phyloP scores from a whole-genome alignment of 2,329 filamentous ascomycete genomes.

The Trichoderma citrinoviride region DNA sequence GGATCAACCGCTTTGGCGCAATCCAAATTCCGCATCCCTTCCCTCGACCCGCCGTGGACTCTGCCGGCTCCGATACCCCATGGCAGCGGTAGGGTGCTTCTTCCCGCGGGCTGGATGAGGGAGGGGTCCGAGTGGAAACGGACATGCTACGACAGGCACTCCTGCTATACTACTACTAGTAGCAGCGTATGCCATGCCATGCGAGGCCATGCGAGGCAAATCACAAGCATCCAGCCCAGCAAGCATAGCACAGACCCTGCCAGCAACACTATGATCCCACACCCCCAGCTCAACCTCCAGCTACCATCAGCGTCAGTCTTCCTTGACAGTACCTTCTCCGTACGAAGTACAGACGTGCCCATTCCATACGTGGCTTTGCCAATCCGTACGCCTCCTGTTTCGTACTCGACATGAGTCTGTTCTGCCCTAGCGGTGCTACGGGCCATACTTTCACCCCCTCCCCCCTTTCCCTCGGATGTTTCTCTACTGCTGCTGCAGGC shows the following conservation, averaged over 20 bases:
- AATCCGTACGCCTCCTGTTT: slow-evolving; percentile 7
- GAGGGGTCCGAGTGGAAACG: slow-evolving; percentile 5
- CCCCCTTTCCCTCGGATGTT: slow-evolving; percentile 8
- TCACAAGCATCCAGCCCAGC: slow-evolving; percentile 10
- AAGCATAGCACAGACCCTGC: slow-evolving; percentile 12
- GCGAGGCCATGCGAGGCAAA: slow-evolving; percentile 21
- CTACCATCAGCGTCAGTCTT: slow-evolving; percentile 11
- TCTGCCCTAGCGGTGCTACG: slow-evolving; percentile 9
- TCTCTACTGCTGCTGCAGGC: not conserved
- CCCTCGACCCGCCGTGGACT: not conserved
- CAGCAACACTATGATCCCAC: slow-evolving; percentile 22
- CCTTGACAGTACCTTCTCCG: not conserved
- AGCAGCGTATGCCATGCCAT: not conserved
- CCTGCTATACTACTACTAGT: no score
- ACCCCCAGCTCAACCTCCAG: slow-evolving; percentile 22
- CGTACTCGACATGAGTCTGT: slow-evolving; percentile 16
- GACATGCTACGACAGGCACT: not conserved
- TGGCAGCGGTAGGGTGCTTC: not conserved
- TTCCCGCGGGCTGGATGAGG: not conserved
- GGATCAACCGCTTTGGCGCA: slow-evolving; percentile 13
- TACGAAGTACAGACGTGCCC: not conserved
- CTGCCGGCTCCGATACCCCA: slow-evolving; percentile 8
- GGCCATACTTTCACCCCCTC: slow-evolving; percentile 10
- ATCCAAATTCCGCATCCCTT: slow-evolving; percentile 1
- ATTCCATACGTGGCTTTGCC: no score